Evolutionary conservation across 495 filamentous ascomycete genomes (phyloP), one percentile per base, ranked within the genome.

Genomic region (Sphaerosporella brunnea): DNA sequence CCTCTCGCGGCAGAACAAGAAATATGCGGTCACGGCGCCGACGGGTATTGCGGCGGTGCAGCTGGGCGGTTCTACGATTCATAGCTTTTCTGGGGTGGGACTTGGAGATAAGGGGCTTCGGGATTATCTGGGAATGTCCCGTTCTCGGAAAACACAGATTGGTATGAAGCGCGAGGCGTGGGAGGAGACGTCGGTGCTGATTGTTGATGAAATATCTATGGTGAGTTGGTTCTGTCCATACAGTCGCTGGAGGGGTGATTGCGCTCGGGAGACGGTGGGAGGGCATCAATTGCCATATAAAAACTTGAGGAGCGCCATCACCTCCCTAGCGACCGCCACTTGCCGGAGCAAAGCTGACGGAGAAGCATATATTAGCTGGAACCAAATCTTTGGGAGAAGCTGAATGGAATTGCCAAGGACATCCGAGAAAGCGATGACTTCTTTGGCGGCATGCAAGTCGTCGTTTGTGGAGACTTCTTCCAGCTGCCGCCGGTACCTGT

Each of bases 201-300:
- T 62, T 13, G 52, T 62, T 21, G 59, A 62, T 46, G 59, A 62
- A 24, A 34, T 62, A 28, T 62, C 59, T 20, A 62, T 62, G 59
- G 44, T 62, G 52, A n/a, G 47, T 2, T 4, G 20, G n/a, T n/a
- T n/a, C n/a, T n/a, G n/a, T n/a, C 44, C 11, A 28, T 2, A 21
- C 7, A 23, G 9, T 25, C 25, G 23, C 25, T 30, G 32, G 2
- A 18, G 13, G 28, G 28, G 28, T 32, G 5, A n/a, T n/a, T n/a
- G n/a, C n/a, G n/a, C n/a, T n/a, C n/a, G n/a, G n/a, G n/a, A n/a
- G n/a, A n/a, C n/a, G n/a, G n/a, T n/a, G n/a, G n/a, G n/a, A n/a
- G n/a, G n/a, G n/a, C n/a, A n/a, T n/a, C n/a, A n/a, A n/a, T n/a
- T n/a, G n/a, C n/a, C n/a, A n/a, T n/a, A n/a, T n/a, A n/a, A n/a